Evolutionary conservation across 2,329 filamentous ascomycete genomes (phyloP).

Genomic region (Microdochium nivale): DNA sequence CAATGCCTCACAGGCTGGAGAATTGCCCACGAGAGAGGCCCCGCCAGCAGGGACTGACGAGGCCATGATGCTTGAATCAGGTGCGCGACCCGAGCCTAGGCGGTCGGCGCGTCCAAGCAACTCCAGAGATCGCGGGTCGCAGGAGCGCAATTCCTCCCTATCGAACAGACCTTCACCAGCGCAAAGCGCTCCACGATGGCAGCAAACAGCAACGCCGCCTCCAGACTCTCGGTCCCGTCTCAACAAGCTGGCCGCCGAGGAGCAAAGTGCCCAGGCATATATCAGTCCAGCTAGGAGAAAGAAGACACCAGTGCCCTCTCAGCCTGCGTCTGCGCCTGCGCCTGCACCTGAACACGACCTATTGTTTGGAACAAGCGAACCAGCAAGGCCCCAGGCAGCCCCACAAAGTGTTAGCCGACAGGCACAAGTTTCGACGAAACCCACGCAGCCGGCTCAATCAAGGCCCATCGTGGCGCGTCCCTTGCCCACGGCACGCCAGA

Average conservation of each 20-base stretch:
- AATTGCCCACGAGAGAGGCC: constrained; percentile 22
- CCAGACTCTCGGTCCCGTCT: constrained; percentile 52
- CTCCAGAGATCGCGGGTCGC: constrained; percentile 18
- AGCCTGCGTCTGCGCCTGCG: constrained; percentile 30
- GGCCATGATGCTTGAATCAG: constrained; percentile 70
- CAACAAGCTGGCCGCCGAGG: constrained; percentile 65
- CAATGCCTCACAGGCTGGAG: constrained; percentile 47
- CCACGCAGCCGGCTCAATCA: constrained; percentile 17
- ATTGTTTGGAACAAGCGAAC: constrained; percentile 42
- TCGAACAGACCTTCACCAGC: constrained; percentile 29
- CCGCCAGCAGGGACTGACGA: constrained; percentile 52
- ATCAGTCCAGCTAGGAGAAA: constrained; percentile 79
- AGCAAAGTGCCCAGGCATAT: constrained; percentile 75
- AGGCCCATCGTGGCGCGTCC: constrained; percentile 35
- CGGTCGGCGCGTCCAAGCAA: constrained; percentile 20
- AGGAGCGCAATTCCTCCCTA: constrained; percentile 41
- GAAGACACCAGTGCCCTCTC: constrained; percentile 47
- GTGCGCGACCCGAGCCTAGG: constrained; percentile 42
- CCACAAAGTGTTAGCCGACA: constrained; percentile 14
- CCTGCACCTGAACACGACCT: constrained; percentile 50
- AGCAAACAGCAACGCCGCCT: constrained; percentile 35
- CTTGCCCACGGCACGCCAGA: constrained; percentile 35
- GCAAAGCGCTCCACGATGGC: constrained; percentile 48
- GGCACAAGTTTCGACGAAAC: background rate
- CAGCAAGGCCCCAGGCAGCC: constrained; percentile 10